These are phyloP conservation scores for Whalleya microplaca DNA, from an alignment of 2,329 filamentous ascomycete genomes.

Conservation along the genomic window DNA sequence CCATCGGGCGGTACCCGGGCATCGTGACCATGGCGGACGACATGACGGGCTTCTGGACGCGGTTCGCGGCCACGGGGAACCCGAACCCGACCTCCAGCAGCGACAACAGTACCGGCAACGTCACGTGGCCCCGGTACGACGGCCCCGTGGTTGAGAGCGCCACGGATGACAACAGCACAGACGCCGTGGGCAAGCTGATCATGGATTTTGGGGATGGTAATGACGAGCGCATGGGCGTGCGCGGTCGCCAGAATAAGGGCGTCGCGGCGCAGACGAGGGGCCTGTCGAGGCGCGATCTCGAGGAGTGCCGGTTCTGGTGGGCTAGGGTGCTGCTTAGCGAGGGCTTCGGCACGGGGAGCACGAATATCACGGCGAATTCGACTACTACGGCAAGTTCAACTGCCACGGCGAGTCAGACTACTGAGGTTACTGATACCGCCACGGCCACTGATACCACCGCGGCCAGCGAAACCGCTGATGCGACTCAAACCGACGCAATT, in stretches of 20 bases:
- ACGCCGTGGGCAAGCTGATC: constrained; percentile 41
- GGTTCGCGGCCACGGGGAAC: constrained; percentile 39
- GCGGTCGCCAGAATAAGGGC: constrained; percentile 43
- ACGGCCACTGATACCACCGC: too few relatives aligned
- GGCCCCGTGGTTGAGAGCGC: constrained; percentile 43
- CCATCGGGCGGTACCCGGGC: constrained; percentile 41
- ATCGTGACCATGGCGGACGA: constrained; percentile 42
- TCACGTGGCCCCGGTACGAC: constrained; percentile 48
- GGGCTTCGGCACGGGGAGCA: constrained; percentile 42
- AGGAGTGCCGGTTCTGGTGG: constrained; percentile 66
- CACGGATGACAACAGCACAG: constrained; percentile 4
- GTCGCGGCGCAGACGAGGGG: constrained; percentile 46
- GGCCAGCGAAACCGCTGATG: too few relatives aligned
- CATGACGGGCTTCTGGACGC: constrained; percentile 50
- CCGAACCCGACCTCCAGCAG: constrained; percentile 24
- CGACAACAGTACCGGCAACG: neutral
- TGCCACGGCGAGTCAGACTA: neutral
- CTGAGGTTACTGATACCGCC: too few relatives aligned
- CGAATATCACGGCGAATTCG: neutral
- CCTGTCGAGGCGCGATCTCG: constrained; percentile 48
- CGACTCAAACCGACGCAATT: too few relatives aligned
- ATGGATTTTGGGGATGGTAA: constrained; percentile 65
- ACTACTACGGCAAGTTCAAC: too few relatives aligned
- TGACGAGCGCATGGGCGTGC: constrained; percentile 49
- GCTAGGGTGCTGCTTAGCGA: constrained; percentile 52